A percentile compares a stretch with the other conserved stretches of the same genome.
phyloP scores from a whole-genome alignment of 2,329 filamentous ascomycete genomes.

The Corynespora cassiicola region DNA sequence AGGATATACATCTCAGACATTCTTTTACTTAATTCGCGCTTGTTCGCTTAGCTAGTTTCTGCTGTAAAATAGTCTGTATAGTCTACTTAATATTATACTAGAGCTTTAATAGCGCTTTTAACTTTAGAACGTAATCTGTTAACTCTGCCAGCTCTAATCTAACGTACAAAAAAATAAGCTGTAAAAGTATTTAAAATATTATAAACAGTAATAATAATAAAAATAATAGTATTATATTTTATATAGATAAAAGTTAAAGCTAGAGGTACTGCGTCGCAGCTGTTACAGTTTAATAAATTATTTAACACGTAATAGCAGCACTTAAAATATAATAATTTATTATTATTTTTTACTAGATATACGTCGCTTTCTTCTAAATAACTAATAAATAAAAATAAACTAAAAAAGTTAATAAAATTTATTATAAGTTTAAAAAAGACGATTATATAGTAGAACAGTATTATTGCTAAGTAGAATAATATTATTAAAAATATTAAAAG shows the following conservation, averaged over 20 bases:
- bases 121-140: conserved; percentile 8
- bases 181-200: conserved; percentile 10
- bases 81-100: conserved; percentile 7
- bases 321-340: conserved; percentile 11
- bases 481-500: conserved; percentile 4
- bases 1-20: conserved; percentile 15
- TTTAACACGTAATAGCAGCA: conserved; percentile 7
- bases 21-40: conserved; percentile 12
- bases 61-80: conserved; percentile 12
- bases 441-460: conserved; percentile 10
- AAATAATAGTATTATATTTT: conserved; percentile 5
- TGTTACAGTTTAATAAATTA: conserved; percentile 3
- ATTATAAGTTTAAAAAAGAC: conserved; percentile 13
- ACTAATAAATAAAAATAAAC: background rate
- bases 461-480: too few species aligned
- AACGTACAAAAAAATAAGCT: conserved; percentile 11
- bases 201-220: conserved; percentile 2
- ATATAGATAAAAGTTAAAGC: conserved; percentile 8
- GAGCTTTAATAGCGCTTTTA: conserved; percentile 10
- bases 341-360: conserved; percentile 6
- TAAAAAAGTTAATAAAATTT: conserved; percentile 7
- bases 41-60: conserved; percentile 13
- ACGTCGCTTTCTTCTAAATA: conserved; percentile 7
- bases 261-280: conserved; percentile 10
- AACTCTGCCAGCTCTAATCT: conserved; percentile 8